Evolutionary conservation across 768 basidiomycete genomes (phyloP).

Genomic region (Mycena olivaceomarginata): DNA sequence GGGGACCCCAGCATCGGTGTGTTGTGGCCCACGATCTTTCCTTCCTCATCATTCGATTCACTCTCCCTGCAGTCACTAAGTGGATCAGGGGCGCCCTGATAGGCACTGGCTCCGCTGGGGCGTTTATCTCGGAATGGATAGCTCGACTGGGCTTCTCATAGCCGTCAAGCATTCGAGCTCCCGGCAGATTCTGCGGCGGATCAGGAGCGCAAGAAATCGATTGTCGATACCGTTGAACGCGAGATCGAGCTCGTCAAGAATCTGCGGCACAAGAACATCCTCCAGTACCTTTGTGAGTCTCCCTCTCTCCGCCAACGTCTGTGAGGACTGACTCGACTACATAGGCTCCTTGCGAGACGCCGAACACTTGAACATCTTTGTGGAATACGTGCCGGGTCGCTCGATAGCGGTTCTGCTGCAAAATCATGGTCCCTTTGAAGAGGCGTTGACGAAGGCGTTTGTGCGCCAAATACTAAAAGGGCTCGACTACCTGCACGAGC

Average conservation of each 20-base stretch:
- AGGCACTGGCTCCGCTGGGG: slow-evolving; percentile 95
- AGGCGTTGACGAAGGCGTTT: slow-evolving; percentile 93
- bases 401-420: slow-evolving; percentile 92
- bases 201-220: slow-evolving; percentile 94
- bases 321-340: slow-evolving; percentile 7
- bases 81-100: slow-evolving; percentile 99
- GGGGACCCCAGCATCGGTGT: no score
- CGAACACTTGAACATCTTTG: slow-evolving; percentile 94
- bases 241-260: slow-evolving; percentile 97
- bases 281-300: slow-evolving; percentile 95
- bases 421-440: slow-evolving; percentile 96
- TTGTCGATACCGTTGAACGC: slow-evolving; percentile 93
- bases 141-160: slow-evolving; percentile 92
- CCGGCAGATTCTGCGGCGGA: slow-evolving; percentile 89
- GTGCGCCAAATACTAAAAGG: slow-evolving; percentile 94
- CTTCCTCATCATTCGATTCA: no score
- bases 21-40: no score
- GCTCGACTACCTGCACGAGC: slow-evolving; percentile 92
- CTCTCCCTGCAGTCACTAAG: slow-evolving; percentile 78
- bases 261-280: slow-evolving; percentile 95
- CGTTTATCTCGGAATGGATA: slow-evolving; percentile 98
- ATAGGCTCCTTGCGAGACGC: slow-evolving; percentile 95
- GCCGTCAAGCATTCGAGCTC: slow-evolving; percentile 97
- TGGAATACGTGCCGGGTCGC: slow-evolving; percentile 97
- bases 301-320: slow-evolving; percentile 4